Conservation (phyloP, 2,329 filamentous ascomycete species). For the Trichoderma harzianum region DNA sequence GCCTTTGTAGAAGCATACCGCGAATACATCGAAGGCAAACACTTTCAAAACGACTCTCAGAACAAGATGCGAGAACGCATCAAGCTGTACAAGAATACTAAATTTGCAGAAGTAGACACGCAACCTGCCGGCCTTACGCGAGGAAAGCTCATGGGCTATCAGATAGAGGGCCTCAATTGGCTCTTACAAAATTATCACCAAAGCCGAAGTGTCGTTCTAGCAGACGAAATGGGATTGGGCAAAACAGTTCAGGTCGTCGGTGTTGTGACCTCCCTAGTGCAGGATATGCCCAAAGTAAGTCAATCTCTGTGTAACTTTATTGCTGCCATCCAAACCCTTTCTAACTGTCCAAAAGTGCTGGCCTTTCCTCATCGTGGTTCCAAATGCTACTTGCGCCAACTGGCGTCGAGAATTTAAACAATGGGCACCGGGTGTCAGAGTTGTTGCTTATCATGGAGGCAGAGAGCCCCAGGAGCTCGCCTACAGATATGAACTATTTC, state of each 20-base stretch:
- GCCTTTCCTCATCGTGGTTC: constrained; percentile 90
- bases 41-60: constrained; percentile 57
- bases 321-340: not conserved
- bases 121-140: constrained; percentile 74
- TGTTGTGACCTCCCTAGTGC: constrained; percentile 70
- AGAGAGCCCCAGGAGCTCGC: constrained; percentile 71
- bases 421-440: constrained; percentile 81
- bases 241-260: constrained; percentile 94
- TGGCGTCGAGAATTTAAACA: constrained; percentile 95
- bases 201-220: constrained; percentile 81
- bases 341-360: constrained; percentile 56
- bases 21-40: constrained; percentile 77
- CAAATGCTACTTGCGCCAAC: constrained; percentile 94
- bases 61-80: constrained; percentile 63
- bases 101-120: constrained; percentile 65
- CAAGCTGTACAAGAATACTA: constrained; percentile 58
- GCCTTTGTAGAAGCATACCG: constrained; percentile 82
- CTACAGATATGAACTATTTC: constrained; percentile 82
- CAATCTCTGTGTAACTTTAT: not conserved
- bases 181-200: constrained; percentile 85
- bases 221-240: constrained; percentile 96
- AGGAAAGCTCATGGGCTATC: constrained; percentile 88
- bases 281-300: constrained; percentile 54
- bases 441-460: constrained; percentile 90
- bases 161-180: constrained; percentile 92